Conservation (phyloP, 768 basidiomycete species). For the Lanmaoa rubissima region DNA sequence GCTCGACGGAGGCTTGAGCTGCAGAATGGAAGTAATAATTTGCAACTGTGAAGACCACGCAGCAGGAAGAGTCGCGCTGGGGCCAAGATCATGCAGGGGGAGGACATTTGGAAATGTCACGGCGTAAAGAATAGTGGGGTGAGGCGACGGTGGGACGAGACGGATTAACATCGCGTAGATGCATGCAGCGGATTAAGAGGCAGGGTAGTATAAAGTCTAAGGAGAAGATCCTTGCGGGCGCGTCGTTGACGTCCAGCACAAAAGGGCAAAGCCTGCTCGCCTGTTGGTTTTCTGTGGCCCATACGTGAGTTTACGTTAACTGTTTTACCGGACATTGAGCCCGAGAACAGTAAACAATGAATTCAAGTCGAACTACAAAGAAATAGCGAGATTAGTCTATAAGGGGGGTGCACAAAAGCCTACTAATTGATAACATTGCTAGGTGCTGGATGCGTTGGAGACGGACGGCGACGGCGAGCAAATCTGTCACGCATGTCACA, state of each 20-base stretch:
- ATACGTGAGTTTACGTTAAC: conserved; percentile 34
- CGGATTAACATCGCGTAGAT: conserved; percentile 52
- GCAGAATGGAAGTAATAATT: conserved; percentile 45
- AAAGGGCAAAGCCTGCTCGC: conserved; percentile 12
- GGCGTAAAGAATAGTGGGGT: conserved; percentile 58
- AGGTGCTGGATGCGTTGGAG: neutral
- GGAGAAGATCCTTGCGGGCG: conserved; percentile 12
- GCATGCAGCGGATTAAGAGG: conserved; percentile 23
- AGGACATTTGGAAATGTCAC: conserved; percentile 48
- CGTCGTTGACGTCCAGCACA: conserved; percentile 33
- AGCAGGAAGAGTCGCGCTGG: conserved; percentile 37
- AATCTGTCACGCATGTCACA: conserved; percentile 1
- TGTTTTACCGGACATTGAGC: conserved; percentile 12
- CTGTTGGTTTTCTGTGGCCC: conserved; percentile 28
- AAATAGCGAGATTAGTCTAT: neutral
- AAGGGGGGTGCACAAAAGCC: neutral
- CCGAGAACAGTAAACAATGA: too few species aligned
- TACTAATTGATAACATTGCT: neutral
- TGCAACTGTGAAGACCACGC: conserved; percentile 58
- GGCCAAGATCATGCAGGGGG: conserved; percentile 34
- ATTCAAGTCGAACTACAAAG: neutral
- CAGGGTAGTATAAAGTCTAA: conserved; percentile 25
- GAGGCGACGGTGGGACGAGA: conserved; percentile 43
- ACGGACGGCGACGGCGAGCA: neutral
- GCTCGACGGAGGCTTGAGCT: conserved; percentile 49